A percentile compares a stretch with the other conserved stretches of the same genome.
Evolutionary conservation across 176 grass and related monocot species (phyloP).

Genomic region (Juncus effusus): DNA sequence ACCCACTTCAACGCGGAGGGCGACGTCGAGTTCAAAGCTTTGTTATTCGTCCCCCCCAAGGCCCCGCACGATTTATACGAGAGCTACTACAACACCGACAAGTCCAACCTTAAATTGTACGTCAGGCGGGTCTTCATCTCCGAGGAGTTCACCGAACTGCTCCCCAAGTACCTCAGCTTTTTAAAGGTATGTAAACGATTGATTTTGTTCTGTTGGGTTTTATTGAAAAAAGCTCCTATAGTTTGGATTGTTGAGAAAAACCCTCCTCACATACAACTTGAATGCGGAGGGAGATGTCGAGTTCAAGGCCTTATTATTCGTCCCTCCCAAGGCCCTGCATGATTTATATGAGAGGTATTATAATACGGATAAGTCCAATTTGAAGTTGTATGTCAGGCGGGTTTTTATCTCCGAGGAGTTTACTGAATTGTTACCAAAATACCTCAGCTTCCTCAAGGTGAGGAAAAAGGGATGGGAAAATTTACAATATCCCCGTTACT

Average conservation of each 20-base stretch:
- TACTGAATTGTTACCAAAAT: slow-evolving; percentile 43
- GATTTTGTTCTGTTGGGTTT: no score
- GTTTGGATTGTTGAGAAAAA: no score
- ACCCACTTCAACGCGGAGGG: slow-evolving; percentile 95
- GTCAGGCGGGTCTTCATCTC: slow-evolving; percentile 98
- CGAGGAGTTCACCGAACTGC: slow-evolving; percentile 95
- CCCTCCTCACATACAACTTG: no score
- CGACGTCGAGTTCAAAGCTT: slow-evolving; percentile 95
- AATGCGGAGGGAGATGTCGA: slow-evolving; percentile 94
- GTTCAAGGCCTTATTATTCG: slow-evolving; percentile 90
- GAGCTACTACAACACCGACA: slow-evolving; percentile 92
- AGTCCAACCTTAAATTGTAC: slow-evolving; percentile 90
- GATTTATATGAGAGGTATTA: slow-evolving; percentile 28
- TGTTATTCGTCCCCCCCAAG: slow-evolving; percentile 88
- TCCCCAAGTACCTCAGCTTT: slow-evolving; percentile 91
- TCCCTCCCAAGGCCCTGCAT: slow-evolving; percentile 46
- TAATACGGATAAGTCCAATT: slow-evolving; percentile 51
- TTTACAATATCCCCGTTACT: no score
- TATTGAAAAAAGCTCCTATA: no score
- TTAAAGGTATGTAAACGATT: slow-evolving; percentile 49
- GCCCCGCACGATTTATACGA: slow-evolving; percentile 94
- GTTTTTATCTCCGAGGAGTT: slow-evolving; percentile 99
- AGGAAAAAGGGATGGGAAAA: no score
- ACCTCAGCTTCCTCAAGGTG: no score
- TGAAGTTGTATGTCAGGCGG: slow-evolving; percentile 39